Evolutionary conservation across 2,329 filamentous ascomycete species (phyloP), one percentile per base, ranked within the genome.

Genomic region (Fusarium decemcellulare): DNA sequence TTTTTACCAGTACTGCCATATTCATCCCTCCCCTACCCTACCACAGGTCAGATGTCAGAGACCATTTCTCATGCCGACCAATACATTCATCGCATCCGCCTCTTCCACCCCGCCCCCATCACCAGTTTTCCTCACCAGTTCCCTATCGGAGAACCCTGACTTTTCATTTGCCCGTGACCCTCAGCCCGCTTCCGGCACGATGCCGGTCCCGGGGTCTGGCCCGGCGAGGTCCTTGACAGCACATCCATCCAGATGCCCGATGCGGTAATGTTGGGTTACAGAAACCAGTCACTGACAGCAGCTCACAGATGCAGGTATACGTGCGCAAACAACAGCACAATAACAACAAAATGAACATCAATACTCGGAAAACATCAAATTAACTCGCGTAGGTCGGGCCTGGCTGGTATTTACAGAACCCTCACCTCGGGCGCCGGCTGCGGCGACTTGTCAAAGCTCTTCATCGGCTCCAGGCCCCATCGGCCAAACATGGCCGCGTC

Each of bases 391-490:
- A 42, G 18, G 18, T 32, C 39, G 46, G 46, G 32, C 23, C 32
- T 52, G 40, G 9, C 29, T 29, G 44, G 11, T 18, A 6, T 43
- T 56, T 69, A 74, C 57, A 74, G 60, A 65, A 74, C 72, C 23
- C 72, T 63, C 44, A 74, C 72, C 61, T 74, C 72, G 2, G 72
- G 72, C 18, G 57, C 72, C 10, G 62, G 72, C 56, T 68, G 65
- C 29, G 57, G 72, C 37, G 79, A 76, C 74, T 80, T 82, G 61
- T 80, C 70, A 59, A 83, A 84, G 75, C 81, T 85, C 80, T 84
- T 83, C 93, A 97, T 97, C 1, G 94, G 92, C 75, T 88, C 86
- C 62, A 96, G 82, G 0, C 94, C 94, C 92, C 93, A 97, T 54
- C 89, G 87, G 3, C 90, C 88, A 81, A 97, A 97, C 90, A 97